These are phyloP conservation scores for Cladochytrium replicatum DNA, from an alignment of 192 early-diverging fungal species.

Conservation along the genomic window DNA sequence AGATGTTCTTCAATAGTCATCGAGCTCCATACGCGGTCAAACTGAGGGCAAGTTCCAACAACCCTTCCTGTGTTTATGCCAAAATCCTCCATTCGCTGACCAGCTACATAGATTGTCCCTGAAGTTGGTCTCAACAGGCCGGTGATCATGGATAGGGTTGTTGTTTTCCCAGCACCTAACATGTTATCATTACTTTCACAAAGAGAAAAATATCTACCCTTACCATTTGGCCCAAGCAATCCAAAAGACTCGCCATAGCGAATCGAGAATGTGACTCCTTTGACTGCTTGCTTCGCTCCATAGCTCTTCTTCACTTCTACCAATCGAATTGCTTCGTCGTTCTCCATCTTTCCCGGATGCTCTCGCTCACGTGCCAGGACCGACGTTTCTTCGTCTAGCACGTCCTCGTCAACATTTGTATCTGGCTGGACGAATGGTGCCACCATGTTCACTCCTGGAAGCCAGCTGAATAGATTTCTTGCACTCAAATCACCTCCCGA, in stretches of 20 bases:
- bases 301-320: neutral
- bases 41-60: slow-evolving; percentile 34
- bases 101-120: too few relatives aligned
- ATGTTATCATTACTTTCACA: too few relatives aligned
- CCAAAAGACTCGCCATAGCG: neutral
- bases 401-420: neutral
- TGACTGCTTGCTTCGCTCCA: neutral
- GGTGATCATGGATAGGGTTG: neutral
- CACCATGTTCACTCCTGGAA: too few relatives aligned
- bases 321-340: neutral
- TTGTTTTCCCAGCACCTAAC: neutral
- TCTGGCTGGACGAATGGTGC: too few relatives aligned
- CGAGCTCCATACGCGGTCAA: slow-evolving; percentile 30
- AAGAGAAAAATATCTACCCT: too few relatives aligned
- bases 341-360: neutral
- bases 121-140: too few relatives aligned
- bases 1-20: slow-evolving; percentile 36
- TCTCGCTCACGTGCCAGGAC: neutral
- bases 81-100: too few relatives aligned
- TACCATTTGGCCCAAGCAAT: neutral
- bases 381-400: neutral
- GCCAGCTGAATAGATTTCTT: too few relatives aligned
- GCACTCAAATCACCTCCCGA: too few relatives aligned
- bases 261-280: neutral
- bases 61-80: too few relatives aligned